A percentile compares a stretch with the other conserved stretches of the same genome.
Conservation (phyloP, 2,329 filamentous ascomycete species). For the Sporothrix pseudoabietina region DNA sequence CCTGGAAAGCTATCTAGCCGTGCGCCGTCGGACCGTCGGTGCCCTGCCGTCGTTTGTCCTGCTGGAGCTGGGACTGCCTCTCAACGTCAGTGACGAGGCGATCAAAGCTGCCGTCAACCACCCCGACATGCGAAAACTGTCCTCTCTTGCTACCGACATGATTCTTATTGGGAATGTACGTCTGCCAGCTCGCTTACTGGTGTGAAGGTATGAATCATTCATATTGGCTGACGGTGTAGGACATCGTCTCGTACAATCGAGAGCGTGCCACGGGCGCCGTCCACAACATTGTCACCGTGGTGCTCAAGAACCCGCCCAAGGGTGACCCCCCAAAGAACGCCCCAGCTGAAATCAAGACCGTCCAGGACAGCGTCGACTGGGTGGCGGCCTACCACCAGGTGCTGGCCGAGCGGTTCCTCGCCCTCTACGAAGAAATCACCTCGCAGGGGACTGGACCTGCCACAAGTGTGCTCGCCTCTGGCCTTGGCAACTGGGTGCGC, state of each 20-base stretch:
- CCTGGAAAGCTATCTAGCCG: slow-evolving; percentile 36
- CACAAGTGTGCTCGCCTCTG: slow-evolving; percentile 33
- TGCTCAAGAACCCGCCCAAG: slow-evolving; percentile 33
- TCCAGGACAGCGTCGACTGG: slow-evolving; percentile 35
- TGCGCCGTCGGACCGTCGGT: slow-evolving; percentile 38
- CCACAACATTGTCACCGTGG: slow-evolving; percentile 41
- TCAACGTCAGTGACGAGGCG: slow-evolving; percentile 3
- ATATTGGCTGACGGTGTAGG: slow-evolving; percentile 25
- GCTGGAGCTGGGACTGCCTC: slow-evolving; percentile 35
- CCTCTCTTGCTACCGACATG: slow-evolving; percentile 36
- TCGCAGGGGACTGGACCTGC: neutral
- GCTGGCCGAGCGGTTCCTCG: slow-evolving; percentile 31
- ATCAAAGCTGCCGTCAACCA: slow-evolving; percentile 37
- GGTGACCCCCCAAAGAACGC: neutral
- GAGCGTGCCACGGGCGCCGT: slow-evolving; percentile 39
- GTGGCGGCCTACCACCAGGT: slow-evolving; percentile 26
- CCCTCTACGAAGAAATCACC: slow-evolving; percentile 17
- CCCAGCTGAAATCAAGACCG: neutral
- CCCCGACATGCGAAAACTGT: slow-evolving; percentile 35
- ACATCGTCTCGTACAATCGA: slow-evolving; percentile 40
- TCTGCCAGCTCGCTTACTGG: neutral
- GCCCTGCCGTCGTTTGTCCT: slow-evolving; percentile 36
- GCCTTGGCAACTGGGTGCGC: slow-evolving; percentile 36
- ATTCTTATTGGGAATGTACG: slow-evolving; percentile 39
- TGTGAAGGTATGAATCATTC: no score